Base-by-base conservation (phyloP, 202 grass and related monocot species). In the Setaria italica region DNA sequence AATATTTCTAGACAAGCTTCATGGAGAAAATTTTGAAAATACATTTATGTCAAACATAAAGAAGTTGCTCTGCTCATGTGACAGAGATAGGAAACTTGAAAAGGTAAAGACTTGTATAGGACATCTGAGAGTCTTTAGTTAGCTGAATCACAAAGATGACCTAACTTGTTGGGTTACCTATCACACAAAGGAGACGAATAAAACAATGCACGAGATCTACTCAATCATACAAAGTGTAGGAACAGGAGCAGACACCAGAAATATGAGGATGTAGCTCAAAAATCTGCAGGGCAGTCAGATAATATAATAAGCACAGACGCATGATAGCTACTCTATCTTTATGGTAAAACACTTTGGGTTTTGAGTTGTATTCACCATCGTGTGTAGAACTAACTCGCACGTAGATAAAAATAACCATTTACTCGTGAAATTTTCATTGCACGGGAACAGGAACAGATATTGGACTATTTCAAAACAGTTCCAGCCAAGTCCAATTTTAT, bases 101-200 rank as follows among this genome's bases (percentile, higher is more conserved):
- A 62, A 60, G 4, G 9, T 35, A 46, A 74, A 65, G 47, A 82
- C 65, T 14, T 79, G 67, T 56, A 50, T 62, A 30, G 1, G 42
- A 54, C 35, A 66, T 14, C 19, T 82, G 70, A 66, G 62, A 42
- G 34, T 81, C 16, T 76, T 85, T 6, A 63, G 21, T 55, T 66
- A 47, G 63, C 12, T 81, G 16, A 41, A 65, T 29, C 37, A 72
- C 12, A 71, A 39, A 81, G n/a, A 85, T 21, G 51, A 66, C 79
- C 25, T 25, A 25, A 41, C 77, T 70, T 70, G 59, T 46, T 76
- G 9, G 33, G 51, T 16, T 60, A 29, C 30, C 11, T 76, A 51
- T 32, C 42, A 54, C 57, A 32, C 56, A n/a, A 54, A 65, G 20
- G 58, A 51, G 14, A 53, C 30, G 50, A 53, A 77, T 63, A 64